Evolutionary conservation across 805 yeast genomes (phyloP), one percentile per base, ranked within the genome.

Genomic region (Metschnikowia noctiluminum): DNA sequence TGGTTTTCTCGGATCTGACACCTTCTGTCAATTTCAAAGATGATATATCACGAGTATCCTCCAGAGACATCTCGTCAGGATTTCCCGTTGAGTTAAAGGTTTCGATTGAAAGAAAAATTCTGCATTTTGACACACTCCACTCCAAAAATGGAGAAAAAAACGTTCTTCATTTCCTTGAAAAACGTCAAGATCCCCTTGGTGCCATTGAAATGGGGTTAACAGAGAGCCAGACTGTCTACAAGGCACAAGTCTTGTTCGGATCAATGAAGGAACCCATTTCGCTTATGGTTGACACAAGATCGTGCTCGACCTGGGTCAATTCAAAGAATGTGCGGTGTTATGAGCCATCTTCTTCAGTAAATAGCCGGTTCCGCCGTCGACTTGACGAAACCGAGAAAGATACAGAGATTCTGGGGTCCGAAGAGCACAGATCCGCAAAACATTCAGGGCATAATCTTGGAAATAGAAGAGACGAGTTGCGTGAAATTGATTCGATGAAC

Each of bases 231-330:
- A 37, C 49, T 7, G 36, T 41, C 10, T 41, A 36, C 38, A 41
- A 37, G 10, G 42, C 49, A 3, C 26, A 40, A 11, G 35, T 46
- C 4, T 16, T 2, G 7, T 36, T 46, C 13, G 49, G 49, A 2
- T 46, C 49, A 6, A 11, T 7, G 10, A 28, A 21, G n/a, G 38
- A 46, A 8, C 37, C 38, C 11, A 30, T 46, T 6, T 13, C 32
- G 6, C 40, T 46, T 27, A 28, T 41, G 41, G 13, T 46, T 21
- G 49, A 46, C 14, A 46, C 49, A 4, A 43, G 45, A 10, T 40
- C 45, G 3, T n/a, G 15, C n/a, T 9, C 38, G 11, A 46, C 45
- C 12, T 37, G 37, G 45, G 42, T 46, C 8, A 31, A 37, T 7
- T 28, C 45, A 2, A 31, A 37, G 4, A 21, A 46, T 7, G 49